Evolutionary conservation across 2,329 filamentous ascomycete species (phyloP), one percentile per base, ranked within the genome.

Genomic region (Conoideocrella luteorostrata): DNA sequence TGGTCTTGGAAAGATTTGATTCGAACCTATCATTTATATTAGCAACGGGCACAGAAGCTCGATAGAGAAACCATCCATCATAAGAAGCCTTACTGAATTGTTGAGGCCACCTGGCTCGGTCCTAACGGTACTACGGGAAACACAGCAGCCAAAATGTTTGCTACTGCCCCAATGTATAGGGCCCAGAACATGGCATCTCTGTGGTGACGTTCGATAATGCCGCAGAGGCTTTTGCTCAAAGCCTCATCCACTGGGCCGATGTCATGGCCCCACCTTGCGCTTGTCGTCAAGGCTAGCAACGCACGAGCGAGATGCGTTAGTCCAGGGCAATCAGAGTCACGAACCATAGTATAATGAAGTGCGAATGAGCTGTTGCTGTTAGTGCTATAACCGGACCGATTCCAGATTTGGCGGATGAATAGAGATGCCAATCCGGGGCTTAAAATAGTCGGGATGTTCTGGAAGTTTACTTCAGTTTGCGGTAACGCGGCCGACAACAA

Each of bases 221-320:
- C 59, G 26, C 62, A 62, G n/a, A 79, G 58, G 5, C 65, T 65
- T 4, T 54, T 51, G 45, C 69, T 63, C 11, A 77, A 59, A 36
- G 63, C 57, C 12, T 57, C 55, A 47, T 82, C 77, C 1, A 66
- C 58, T 1, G 70, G 69, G 0, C 70, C 70, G 4, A 80, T 57
- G 37, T 77, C 74, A 3, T 79, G 80, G 15, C 81, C 84, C 80
- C 88, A 94, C 51, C 88, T 74, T 36, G 84, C 80, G 52, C 81
- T 88, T 2, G 87, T 70, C 1, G 84, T 74, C 4, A 95, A 67
- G 0, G 80, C 86, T 3, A 95, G 69, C 2, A 86, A 62, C 0
- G 86, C 84, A 11, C 88, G 77, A 40, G 81, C 74, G 35, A 80
- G 62, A 58, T 96, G 89, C 2, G 80, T 82, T 21, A 94, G 65